phyloP scores from a whole-genome alignment of 2,329 filamentous ascomycete species.

The Pseudogymnoascus sp. region DNA sequence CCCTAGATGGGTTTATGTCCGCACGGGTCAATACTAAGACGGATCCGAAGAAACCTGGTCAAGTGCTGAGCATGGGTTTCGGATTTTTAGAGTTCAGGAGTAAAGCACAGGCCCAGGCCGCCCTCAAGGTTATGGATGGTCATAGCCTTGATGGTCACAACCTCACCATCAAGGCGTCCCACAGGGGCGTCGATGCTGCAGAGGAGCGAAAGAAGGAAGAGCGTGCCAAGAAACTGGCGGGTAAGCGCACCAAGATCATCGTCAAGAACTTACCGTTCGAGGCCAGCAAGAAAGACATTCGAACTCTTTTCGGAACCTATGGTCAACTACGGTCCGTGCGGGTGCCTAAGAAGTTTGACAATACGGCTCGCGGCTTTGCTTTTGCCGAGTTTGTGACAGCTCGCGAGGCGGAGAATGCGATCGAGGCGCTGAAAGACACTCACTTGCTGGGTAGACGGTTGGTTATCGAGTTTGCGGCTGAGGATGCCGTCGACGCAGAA shows the following conservation, averaged over 20 bases:
- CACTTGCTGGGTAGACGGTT: constrained; percentile 85
- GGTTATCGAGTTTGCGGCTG: constrained; percentile 85
- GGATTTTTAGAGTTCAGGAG: constrained; percentile 85
- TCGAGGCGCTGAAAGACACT: constrained; percentile 84
- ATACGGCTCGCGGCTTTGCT: constrained; percentile 81
- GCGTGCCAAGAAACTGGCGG: constrained; percentile 68
- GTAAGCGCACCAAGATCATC: constrained; percentile 80
- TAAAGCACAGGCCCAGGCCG: constrained; percentile 70
- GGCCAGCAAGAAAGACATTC: constrained; percentile 84
- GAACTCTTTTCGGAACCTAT: constrained; percentile 77
- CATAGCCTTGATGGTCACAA: constrained; percentile 80
- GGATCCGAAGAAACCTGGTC: constrained; percentile 82
- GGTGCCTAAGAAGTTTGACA: constrained; percentile 91
- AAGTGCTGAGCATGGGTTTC: constrained; percentile 92
- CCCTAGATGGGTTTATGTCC: constrained; percentile 80
- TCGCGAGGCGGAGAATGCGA: constrained; percentile 81
- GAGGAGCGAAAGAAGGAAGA: constrained; percentile 81
- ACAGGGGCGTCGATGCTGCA: constrained; percentile 78
- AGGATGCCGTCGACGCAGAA: constrained; percentile 83
- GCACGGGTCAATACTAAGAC: constrained; percentile 88
- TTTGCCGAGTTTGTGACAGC: constrained; percentile 94
- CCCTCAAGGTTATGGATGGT: constrained; percentile 79
- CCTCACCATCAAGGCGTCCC: constrained; percentile 75
- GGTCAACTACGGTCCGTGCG: constrained; percentile 88
- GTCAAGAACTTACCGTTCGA: constrained; percentile 98